phyloP scores from a whole-genome alignment of 805 yeast species.

The Alloascoidea africana region DNA sequence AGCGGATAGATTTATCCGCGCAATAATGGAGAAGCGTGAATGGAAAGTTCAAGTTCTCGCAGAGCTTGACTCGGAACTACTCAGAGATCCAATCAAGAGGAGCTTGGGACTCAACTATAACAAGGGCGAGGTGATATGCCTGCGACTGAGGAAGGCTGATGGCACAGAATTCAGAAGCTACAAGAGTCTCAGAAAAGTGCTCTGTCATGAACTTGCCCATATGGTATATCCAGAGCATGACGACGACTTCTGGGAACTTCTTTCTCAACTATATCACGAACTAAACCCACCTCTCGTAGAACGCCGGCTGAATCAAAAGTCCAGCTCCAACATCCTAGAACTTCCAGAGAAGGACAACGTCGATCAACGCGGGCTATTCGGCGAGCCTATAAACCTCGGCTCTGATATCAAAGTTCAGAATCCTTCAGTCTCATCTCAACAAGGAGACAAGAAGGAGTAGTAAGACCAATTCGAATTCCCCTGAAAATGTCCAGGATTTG shows the following conservation, averaged over 20 bases:
- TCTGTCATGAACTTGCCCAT: conserved; percentile 24
- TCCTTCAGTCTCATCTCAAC: no score
- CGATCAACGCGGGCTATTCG: no score
- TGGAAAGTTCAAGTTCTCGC: conserved; percentile 19
- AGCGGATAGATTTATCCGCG: conserved; percentile 19
- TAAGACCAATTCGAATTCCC: no score
- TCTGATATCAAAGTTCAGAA: no score
- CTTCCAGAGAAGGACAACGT: no score
- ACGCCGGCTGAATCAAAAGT: no score
- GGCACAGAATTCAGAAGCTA: conserved; percentile 21
- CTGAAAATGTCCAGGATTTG: no score
- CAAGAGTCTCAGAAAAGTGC: conserved; percentile 16
- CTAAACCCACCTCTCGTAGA: no score
- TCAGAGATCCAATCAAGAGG: no score
- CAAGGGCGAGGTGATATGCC: conserved; percentile 18
- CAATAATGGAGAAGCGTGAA: conserved; percentile 19
- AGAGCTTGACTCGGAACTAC: conserved; percentile 20
- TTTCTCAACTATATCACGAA: conserved; percentile 18
- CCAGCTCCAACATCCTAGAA: no score
- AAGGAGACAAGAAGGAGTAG: no score
- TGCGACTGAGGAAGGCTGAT: conserved; percentile 21
- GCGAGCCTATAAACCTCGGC: no score
- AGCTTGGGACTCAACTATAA: conserved; percentile 19
- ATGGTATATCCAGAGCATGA: conserved; percentile 20
- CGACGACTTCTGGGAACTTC: conserved; percentile 18